Evolutionary conservation across 768 basidiomycete species (phyloP), one percentile per base, ranked within the genome.

Genomic region (Suillus clintonianus): DNA sequence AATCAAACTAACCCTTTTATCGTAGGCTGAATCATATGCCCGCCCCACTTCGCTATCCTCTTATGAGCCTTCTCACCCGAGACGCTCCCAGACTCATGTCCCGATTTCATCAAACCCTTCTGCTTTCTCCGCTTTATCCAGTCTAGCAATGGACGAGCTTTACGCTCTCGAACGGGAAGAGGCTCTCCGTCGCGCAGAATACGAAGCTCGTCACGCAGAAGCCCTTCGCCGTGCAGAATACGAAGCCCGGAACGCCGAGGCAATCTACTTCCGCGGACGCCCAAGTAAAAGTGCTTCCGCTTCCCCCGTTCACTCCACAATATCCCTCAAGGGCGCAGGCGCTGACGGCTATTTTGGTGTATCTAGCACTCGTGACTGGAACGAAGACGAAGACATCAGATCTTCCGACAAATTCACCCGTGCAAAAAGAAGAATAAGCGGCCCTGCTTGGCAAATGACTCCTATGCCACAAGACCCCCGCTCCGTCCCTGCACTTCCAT

Each of bases 131-230:
- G 82, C 89, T 1, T 76, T 92, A 22, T 89, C 90, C 51, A 89
- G 80, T 36, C 80, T 91, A 22, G 95, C 95, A 3, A 90, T 96
- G 78, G 94, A 94, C 63, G 94, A 97, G 72, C 84, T 99, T 9
- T 90, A 92, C 70, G 88, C 89, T 68, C 87, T 99, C 36, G 96
- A 99, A 73, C 89, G 89, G 43, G 85, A 89, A 64, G 96, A 97
- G 74, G 90, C 93, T 4, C 75, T 88, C 37, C 83, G 94, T 22
- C 83, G 94, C 41, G 94, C 92, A n/a, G 91, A 94, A 72, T 97
- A 89, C 76, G 92, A 95, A 73, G 84, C 88, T 11, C 81, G 86
- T 11, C 90, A 89, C 71, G 88, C 90, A 19, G 90, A 90, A 61
- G 85, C 84, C 14, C 82, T 86, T 61, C 80, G 88, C 30, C 80